Evolutionary conservation across 176 grass and related monocot genomes (phyloP).

Genomic region (Triticum aestivum): DNA sequence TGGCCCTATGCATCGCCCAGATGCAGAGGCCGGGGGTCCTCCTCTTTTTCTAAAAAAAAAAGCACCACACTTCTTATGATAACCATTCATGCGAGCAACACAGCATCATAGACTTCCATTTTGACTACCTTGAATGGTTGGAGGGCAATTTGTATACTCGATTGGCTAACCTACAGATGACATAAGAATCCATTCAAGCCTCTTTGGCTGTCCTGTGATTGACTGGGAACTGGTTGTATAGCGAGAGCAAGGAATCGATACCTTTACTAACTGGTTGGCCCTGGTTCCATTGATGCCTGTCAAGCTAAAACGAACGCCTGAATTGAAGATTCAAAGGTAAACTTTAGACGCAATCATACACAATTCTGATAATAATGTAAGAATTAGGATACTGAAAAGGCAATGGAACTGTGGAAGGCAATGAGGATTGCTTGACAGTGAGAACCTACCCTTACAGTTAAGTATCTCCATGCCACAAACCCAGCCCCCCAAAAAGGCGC

Average conservation of each 20-base stretch:
- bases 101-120: background rate
- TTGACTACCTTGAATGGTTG: background rate
- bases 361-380: background rate
- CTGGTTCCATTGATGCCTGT: background rate
- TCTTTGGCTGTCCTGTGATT: background rate
- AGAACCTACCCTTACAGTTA: slow-evolving; percentile 14
- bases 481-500: background rate
- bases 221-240: background rate
- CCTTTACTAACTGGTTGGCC: slow-evolving; percentile 17
- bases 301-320: slow-evolving; percentile 29
- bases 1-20: no score
- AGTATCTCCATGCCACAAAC: slow-evolving; percentile 33
- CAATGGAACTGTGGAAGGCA: background rate
- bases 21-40: no score
- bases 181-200: background rate
- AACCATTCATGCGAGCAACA: no score
- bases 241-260: background rate
- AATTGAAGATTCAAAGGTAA: background rate
- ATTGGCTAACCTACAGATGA: background rate
- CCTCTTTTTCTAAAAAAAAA: no score
- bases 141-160: background rate
- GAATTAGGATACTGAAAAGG: background rate
- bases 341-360: background rate
- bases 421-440: background rate
- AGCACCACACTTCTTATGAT: no score